A percentile compares a stretch with the other conserved stretches of the same genome.
phyloP scores from a whole-genome alignment of 768 basidiomycete species.

The Leccinellum luteum region DNA sequence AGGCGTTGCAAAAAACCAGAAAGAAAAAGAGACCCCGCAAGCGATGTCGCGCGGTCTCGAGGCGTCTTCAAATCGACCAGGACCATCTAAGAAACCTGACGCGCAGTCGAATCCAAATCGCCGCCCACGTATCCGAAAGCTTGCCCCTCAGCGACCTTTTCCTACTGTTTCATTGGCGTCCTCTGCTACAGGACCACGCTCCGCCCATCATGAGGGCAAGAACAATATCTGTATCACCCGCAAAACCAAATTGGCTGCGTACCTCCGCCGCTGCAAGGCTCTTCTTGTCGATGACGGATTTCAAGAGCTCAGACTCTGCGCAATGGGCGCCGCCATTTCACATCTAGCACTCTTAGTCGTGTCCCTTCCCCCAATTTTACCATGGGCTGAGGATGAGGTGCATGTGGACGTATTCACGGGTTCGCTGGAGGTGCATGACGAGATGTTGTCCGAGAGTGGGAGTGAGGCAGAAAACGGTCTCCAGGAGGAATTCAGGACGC shows the following conservation, averaged over 20 bases:
- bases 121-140: constrained; percentile 52
- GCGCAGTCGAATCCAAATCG: constrained; percentile 8
- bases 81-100: constrained; percentile 2
- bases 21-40: not conserved
- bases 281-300: constrained; percentile 75
- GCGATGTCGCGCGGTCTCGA: not conserved
- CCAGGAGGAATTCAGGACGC: constrained; percentile 53
- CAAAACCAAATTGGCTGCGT: constrained; percentile 66
- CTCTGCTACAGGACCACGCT: constrained; percentile 77
- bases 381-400: constrained; percentile 62
- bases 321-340: constrained; percentile 90
- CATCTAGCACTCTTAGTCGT: constrained; percentile 67
- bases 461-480: constrained; percentile 59
- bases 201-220: constrained; percentile 76
- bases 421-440: constrained; percentile 74
- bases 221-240: constrained; percentile 80
- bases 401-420: constrained; percentile 62
- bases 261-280: constrained; percentile 76
- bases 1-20: constrained; percentile 1
- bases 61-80: constrained; percentile 1
- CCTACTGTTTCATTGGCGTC: constrained; percentile 73
- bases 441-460: constrained; percentile 47
- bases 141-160: constrained; percentile 72
- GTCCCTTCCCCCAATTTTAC: constrained; percentile 71
- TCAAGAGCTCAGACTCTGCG: constrained; percentile 69